These are phyloP conservation scores for Suillus discolor DNA, from an alignment of 768 basidiomycete genomes.

Conservation along the genomic window DNA sequence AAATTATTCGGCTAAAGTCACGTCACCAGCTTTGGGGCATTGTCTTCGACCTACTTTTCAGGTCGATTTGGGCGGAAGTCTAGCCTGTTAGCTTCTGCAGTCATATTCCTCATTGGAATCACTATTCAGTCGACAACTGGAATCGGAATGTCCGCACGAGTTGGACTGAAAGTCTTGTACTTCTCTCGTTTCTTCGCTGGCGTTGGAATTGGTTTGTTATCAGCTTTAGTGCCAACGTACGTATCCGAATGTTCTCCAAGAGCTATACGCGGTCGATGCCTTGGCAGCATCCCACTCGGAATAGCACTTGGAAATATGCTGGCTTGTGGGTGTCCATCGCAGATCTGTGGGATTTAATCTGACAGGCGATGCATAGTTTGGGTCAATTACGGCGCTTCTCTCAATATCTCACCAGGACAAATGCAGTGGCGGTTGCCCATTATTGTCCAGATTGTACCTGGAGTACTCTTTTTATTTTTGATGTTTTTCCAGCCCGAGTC, in stretches of 20 bases:
- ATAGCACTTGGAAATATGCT: conserved; percentile 39
- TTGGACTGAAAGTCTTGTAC: conserved; percentile 33
- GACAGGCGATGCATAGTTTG: conserved; percentile 27
- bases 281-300: conserved; percentile 33
- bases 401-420: conserved; percentile 27
- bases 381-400: conserved; percentile 37
- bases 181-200: conserved; percentile 49
- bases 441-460: conserved; percentile 42
- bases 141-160: conserved; percentile 28
- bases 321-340: conserved; percentile 28
- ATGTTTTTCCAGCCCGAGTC: conserved; percentile 45
- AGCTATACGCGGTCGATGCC: conserved; percentile 40
- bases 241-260: conserved; percentile 41
- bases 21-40: conserved; percentile 29
- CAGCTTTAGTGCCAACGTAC: conserved; percentile 39
- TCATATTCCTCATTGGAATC: conserved; percentile 37
- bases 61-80: conserved; percentile 39
- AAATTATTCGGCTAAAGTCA: no score
- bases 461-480: conserved; percentile 34
- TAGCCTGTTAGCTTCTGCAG: conserved; percentile 31
- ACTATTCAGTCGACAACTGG: conserved; percentile 36
- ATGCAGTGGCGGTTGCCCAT: conserved; percentile 42
- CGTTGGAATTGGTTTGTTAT: conserved; percentile 45
- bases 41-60: conserved; percentile 30
- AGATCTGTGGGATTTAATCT: neutral